Evolutionary conservation across 371 early-diverging fungal genomes (phyloP), one percentile per base, ranked within the genome.

Genomic region (Haplosporangium sp.): DNA sequence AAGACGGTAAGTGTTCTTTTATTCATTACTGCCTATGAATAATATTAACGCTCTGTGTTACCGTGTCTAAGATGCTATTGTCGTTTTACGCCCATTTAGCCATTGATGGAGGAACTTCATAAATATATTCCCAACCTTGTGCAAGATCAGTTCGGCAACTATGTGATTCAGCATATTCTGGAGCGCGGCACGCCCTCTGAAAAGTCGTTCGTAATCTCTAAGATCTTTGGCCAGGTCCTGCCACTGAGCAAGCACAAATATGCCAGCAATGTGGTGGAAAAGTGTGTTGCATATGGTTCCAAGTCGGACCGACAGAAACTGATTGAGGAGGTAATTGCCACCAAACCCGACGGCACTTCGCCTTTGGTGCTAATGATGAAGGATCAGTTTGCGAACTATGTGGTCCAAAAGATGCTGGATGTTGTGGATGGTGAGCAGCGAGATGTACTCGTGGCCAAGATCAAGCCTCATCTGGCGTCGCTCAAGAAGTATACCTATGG

Each of bases 121-220:
- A 88, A 92, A 42, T 96, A 94, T 80, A 94, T 96, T 18, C 86
- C 91, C 20, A 90, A 89, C 64, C 87, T 99, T 41, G 96, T 99
- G 12, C 97, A 98, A 83, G 99, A 99, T 80, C 99, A 99, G 84
- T 99, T 99, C 73, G 99, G 99, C 63, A 99, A 99, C 87, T 99
- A 99, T 86, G 98, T 99, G 43, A 96, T 99, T 60, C 99, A 99
- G 81, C 99, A 99, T 77, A 95, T 99, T 41, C 86, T 99, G 57
- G 98, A 99, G 74, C 91, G 93, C 54, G 98, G 99, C 58, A 93
- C 94, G 70, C 89, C 92, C 5, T 85, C 83, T 5, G 97, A 98
- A 80, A 95, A 94, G 82, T 84, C 89, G 13, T 74, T 91, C 43
- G 95, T 99, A 11, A 92, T 98, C 50, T 87, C 87, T 59, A 95